Percentiles rank a stretch among this genome's conserved stretches.
Evolutionary conservation across 2,329 filamentous ascomycete species (phyloP).

Genomic region (Lanzia echinophila): DNA sequence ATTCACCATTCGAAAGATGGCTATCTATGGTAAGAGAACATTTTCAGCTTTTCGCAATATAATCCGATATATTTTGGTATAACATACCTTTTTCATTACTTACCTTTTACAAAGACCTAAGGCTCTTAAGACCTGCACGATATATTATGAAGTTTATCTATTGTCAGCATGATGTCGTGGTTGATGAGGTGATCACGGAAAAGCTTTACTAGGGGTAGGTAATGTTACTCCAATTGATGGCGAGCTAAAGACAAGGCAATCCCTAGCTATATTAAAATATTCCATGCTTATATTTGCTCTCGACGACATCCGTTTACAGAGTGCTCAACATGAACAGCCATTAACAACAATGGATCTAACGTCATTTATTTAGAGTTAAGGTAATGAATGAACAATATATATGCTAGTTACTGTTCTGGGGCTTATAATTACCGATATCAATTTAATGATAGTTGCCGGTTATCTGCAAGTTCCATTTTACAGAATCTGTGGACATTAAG

Average conservation of each 20-base stretch:
- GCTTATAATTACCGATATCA: too few relatives aligned
- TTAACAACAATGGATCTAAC: background rate
- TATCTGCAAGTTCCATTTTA: background rate
- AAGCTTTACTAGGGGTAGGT: background rate
- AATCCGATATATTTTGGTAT: background rate
- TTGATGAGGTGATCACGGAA: conserved; percentile 17
- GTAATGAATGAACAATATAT: background rate
- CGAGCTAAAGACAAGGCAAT: background rate
- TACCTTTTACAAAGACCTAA: too few relatives aligned
- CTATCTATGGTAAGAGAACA: too few relatives aligned
- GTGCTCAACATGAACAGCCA: background rate
- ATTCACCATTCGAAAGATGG: too few relatives aligned
- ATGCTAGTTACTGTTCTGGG: background rate
- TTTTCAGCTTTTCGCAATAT: too few relatives aligned
- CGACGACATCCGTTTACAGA: background rate
- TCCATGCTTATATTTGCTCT: background rate
- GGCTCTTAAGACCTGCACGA: conserved; percentile 2
- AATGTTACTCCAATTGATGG: conserved; percentile 8
- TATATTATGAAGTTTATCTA: background rate
- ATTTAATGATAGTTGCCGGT: too few relatives aligned
- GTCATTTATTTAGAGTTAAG: background rate
- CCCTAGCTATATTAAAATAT: conserved; percentile 14
- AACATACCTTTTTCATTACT: conserved; percentile 17
- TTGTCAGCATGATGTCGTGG: conserved; percentile 6
- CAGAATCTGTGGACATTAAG: background rate